A percentile compares a stretch with the other conserved stretches of the same genome.
Evolutionary conservation across 179 eudicot species (phyloP).

Genomic region (Gypsophila paniculata): DNA sequence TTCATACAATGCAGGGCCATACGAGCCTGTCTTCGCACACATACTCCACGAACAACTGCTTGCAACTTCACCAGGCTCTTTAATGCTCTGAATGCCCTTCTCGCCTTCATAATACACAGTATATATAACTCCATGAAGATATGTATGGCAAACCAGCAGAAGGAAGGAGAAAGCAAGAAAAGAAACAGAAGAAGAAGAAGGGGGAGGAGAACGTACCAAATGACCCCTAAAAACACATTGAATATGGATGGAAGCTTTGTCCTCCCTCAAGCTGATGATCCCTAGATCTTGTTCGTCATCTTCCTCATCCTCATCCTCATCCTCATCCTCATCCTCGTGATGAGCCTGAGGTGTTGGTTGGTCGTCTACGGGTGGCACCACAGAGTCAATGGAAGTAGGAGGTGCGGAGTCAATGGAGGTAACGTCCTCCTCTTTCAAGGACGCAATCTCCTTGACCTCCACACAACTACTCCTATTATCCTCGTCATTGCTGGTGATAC

Average conservation of each 20-base stretch:
- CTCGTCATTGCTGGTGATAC: slow-evolving; percentile 41
- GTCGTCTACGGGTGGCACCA: slow-evolving; percentile 24
- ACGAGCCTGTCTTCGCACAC: slow-evolving; percentile 75
- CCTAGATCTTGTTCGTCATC: slow-evolving; percentile 3
- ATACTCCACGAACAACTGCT: slow-evolving; percentile 66
- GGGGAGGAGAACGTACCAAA: slow-evolving; percentile 40
- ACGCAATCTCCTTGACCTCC: slow-evolving; percentile 27
- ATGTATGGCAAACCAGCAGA: background rate
- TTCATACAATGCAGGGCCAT: slow-evolving; percentile 75
- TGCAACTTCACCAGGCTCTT: slow-evolving; percentile 74
- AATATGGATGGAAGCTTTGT: slow-evolving; percentile 50
- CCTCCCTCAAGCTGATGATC: slow-evolving; percentile 30
- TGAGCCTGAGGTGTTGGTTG: slow-evolving; percentile 9
- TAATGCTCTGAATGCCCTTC: slow-evolving; percentile 59
- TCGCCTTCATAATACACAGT: slow-evolving; percentile 41
- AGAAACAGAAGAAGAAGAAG: background rate
- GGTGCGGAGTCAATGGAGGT: slow-evolving; percentile 32
- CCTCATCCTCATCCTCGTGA: slow-evolving; percentile 17
- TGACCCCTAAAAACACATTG: slow-evolving; percentile 78
- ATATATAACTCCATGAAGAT: background rate
- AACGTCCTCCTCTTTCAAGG: slow-evolving; percentile 29
- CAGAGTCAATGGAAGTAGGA: slow-evolving; percentile 31
- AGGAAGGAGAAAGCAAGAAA: background rate
- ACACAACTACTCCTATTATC: slow-evolving; percentile 45
- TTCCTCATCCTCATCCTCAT: slow-evolving; percentile 6